Base-by-base conservation (phyloP, 1,284 basidiomycete species). In the Acaromyces ingoldii region DNA sequence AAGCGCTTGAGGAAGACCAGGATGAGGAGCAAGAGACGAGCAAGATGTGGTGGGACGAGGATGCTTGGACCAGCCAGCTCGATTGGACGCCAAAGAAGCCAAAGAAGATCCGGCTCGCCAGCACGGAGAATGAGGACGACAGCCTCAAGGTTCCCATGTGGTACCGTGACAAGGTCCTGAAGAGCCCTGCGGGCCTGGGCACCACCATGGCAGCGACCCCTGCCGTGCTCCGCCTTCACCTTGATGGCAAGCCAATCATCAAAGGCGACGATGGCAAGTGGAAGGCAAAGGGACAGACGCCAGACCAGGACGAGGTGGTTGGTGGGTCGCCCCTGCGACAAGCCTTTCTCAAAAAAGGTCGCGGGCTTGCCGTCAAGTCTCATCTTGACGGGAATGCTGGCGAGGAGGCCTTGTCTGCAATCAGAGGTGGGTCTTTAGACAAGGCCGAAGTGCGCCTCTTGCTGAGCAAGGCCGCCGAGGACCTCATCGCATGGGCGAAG, bases 81-180 rank as follows among this genome's bases (percentile, higher is more conserved):
- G 92, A 99, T 75, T 98, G 93, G 93, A 85, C 87, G 1, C 89
- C 89, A 0, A 97, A 97, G 76, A 80, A 83, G 2, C 84, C 85
- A n/a, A 83, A 86, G 66, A 79, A 59, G 39, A 24, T 57, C 28
- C 57, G 61, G 53, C 33, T 40, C n/a, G 13, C 22, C 36, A 30
- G 7, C 36, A 17, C 13, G 24, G 55, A 26, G 19, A 44, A 34
- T 15, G 51, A 43, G 6, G 40, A 9, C n/a, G 45, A 26, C 1
- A 15, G 51, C 19, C 52, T 54, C 15, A 30, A 51, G 0, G 53
- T 67, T 9, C 70, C 69, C 1, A 34, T 53, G 9, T 73, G 69
- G 70, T 70, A 65, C 36, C 57, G 62, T 13, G 64, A 65, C 33
- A 50, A 53, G n/a, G 58, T 70, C 1, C 29, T 63, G 9, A 51